These are phyloP conservation scores for Acer campestre DNA, from an alignment of 345 rosid genomes.

Conservation along the genomic window DNA sequence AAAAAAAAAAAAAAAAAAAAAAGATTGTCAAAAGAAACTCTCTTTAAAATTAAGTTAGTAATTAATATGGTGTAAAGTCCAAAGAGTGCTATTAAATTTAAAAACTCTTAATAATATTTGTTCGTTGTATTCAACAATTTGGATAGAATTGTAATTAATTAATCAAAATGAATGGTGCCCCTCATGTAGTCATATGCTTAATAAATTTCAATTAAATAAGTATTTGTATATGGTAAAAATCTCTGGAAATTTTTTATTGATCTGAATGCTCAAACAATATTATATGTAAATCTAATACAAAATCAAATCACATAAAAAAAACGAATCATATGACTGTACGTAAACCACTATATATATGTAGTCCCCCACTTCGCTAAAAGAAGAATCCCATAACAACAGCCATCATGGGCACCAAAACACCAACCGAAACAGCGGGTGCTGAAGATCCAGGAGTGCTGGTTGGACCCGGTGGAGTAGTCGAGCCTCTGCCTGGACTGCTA, in stretches of 20 bases:
- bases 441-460: constrained; percentile 29
- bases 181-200: no score
- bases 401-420: constrained; percentile 8
- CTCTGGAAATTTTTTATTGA: background rate
- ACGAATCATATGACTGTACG: background rate
- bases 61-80: no score
- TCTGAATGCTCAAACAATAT: background rate
- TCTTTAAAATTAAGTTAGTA: no score
- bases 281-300: background rate
- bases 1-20: no score
- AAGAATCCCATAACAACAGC: constrained; percentile 13
- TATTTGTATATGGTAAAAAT: no score
- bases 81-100: no score
- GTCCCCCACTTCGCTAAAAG: background rate
- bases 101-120: background rate
- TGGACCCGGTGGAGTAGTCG: no score
- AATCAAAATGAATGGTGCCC: no score
- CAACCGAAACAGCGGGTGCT: constrained; percentile 23
- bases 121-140: background rate
- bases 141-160: background rate
- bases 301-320: background rate
- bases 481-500: no score
- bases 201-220: no score
- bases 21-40: no score
- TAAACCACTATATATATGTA: background rate